These are phyloP conservation scores for Jaminaea rosea DNA, from an alignment of 1,284 basidiomycete species.

Conservation along the genomic window DNA sequence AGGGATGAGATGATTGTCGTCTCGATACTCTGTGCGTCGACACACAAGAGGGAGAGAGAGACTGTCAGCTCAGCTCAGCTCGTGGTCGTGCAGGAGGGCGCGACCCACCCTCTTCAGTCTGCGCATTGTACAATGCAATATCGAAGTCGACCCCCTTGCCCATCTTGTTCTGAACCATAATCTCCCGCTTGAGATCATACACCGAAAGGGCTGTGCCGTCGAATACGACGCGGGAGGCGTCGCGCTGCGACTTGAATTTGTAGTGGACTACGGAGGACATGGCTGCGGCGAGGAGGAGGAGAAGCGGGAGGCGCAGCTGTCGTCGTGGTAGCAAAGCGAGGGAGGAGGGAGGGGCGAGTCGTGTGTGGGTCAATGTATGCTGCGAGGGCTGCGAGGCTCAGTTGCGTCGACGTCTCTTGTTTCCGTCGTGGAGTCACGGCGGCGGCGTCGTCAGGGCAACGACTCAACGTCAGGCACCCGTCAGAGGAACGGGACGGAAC, in stretches of 20 bases:
- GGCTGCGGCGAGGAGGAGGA: too few relatives aligned
- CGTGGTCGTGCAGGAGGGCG: background rate
- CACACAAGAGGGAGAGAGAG: background rate
- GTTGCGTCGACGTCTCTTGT: too few relatives aligned
- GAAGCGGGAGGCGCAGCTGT: too few relatives aligned
- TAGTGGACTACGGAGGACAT: constrained; percentile 71
- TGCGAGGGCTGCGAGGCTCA: too few relatives aligned
- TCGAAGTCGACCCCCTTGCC: constrained; percentile 96
- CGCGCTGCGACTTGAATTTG: constrained; percentile 89
- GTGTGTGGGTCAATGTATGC: too few relatives aligned
- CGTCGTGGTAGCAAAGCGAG: too few relatives aligned
- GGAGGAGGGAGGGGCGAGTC: too few relatives aligned
- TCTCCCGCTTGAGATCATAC: constrained; percentile 97
- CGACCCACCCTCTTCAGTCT: constrained; percentile 33
- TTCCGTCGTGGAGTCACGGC: too few relatives aligned
- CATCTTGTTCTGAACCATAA: constrained; percentile 90
- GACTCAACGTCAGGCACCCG: too few relatives aligned
- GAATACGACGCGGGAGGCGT: constrained; percentile 90
- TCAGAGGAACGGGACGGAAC: too few relatives aligned
- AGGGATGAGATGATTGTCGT: constrained; percentile 83
- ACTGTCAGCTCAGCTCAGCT: background rate
- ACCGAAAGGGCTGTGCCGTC: constrained; percentile 97
- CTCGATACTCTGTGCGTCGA: constrained; percentile 69
- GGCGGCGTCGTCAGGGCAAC: too few relatives aligned
- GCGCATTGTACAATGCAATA: constrained; percentile 60